Base-by-base conservation (phyloP, 768 basidiomycete species). In the Ephemerocybe angulata region DNA sequence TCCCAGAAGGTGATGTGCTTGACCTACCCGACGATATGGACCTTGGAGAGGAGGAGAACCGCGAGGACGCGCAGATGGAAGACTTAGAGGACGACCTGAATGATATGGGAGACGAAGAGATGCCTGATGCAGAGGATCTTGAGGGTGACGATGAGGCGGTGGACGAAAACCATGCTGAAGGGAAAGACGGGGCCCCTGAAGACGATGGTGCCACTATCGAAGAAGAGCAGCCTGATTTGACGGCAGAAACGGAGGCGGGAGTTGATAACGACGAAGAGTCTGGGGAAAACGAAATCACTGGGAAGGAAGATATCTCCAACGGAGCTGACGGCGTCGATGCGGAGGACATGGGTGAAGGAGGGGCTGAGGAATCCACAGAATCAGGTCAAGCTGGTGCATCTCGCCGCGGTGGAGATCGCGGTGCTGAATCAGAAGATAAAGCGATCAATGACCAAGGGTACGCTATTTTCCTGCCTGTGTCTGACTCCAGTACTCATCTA, bases 11-110 rank as follows among this genome's bases (percentile, higher is more conserved):
- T 2, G 79, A 96, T 50, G 86, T 84, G 4, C 79, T 98, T 41
- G 89, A 98, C 63, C 78, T 98, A 10, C 96, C 96, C 0, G 95
- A 98, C 30, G 85, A 93, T 58, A 76, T 96, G 71, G 75, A 92
- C 51, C 67, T 95, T 12, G 73, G 76, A 27, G 75, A 74, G 4
- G 63, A 67, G 46, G 70, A 72, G 28, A 24, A 24, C 17, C 46
- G 44, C 22, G 53, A 52, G 24, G 44, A 49, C 31, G 35, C 48
- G 11, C 38, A 48, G 15, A 60, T 54, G 52, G 48, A 38, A 43
- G 90, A 98, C 62, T 76, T 98, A 12, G 94, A 93, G 0, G 94
- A 96, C 30, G 85, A 91, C 56, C 75, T 94, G 68, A 75, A 90
- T 51, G 70, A 94, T 7, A 80, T 72, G 31, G 73, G 67, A 49